Conservation (phyloP, 2,329 filamentous ascomycete genomes). For the Neurospora sp. region DNA sequence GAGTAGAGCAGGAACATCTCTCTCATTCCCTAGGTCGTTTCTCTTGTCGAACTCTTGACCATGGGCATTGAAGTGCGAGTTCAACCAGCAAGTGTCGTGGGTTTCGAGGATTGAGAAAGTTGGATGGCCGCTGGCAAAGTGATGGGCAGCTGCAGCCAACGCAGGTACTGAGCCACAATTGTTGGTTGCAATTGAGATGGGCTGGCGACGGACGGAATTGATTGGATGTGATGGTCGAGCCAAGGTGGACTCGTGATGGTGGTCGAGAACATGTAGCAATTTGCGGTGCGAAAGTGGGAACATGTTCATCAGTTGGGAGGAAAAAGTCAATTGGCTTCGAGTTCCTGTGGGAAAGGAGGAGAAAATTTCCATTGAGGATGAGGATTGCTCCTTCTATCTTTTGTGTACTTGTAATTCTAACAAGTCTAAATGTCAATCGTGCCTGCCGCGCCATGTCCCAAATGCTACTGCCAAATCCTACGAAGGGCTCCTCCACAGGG, state of each 20-base stretch:
- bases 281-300: neutral
- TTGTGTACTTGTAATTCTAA: neutral
- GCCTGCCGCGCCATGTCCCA: neutral
- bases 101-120: neutral
- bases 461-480: neutral
- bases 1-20: accelerated
- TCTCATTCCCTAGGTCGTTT: neutral
- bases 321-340: neutral
- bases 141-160: neutral
- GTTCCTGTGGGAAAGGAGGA: neutral
- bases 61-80: neutral
- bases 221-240: neutral
- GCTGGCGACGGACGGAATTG: neutral
- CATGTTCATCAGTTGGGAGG: neutral
- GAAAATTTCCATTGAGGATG: neutral
- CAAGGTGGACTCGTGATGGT: neutral
- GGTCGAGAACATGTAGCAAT: neutral
- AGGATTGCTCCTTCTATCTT: neutral
- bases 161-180: neutral
- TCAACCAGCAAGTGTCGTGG: neutral
- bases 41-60: neutral
- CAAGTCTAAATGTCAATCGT: neutral
- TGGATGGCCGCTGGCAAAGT: neutral
- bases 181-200: neutral
- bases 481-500: neutral